phyloP scores from a whole-genome alignment of 495 filamentous ascomycete species.

The Mytilinidion resinicola region DNA sequence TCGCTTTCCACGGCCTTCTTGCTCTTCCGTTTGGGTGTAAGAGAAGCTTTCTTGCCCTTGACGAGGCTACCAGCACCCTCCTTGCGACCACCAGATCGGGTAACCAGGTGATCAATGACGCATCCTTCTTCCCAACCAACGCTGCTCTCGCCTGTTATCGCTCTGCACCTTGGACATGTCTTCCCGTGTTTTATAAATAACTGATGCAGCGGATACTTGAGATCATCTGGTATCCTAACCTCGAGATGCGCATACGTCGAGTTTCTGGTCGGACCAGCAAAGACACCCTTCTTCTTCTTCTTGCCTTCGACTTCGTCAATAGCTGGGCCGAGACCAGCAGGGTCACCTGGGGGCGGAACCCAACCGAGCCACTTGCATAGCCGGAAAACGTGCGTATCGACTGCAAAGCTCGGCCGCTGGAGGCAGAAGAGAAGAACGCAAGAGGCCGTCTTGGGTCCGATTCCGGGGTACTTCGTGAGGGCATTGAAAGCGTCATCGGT shows the following conservation, averaged over 20 bases:
- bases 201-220: constrained; percentile 87
- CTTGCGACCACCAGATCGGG: constrained; percentile 35
- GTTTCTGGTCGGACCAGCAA: constrained; percentile 47
- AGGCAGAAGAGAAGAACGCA: constrained; percentile 57
- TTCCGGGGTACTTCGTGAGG: constrained; percentile 71
- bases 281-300: constrained; percentile 33
- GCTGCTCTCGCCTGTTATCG: constrained; percentile 37
- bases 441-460: constrained; percentile 86
- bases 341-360: constrained; percentile 52
- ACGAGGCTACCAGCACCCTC: constrained; percentile 15
- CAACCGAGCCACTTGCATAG: constrained; percentile 81
- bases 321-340: constrained; percentile 9
- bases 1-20: constrained; percentile 14
- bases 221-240: constrained; percentile 68
- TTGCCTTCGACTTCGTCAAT: no score
- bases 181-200: constrained; percentile 84
- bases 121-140: constrained; percentile 39
- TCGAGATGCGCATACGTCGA: constrained; percentile 77
- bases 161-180: constrained; percentile 69
- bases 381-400: constrained; percentile 49
- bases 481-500: constrained; percentile 66
- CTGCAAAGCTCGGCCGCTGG: constrained; percentile 41
- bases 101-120: constrained; percentile 42
- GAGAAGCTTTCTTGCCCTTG: background rate
- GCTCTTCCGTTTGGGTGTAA: background rate